phyloP scores from a whole-genome alignment of 331 rosid genomes.

The Pyrus hybrid region DNA sequence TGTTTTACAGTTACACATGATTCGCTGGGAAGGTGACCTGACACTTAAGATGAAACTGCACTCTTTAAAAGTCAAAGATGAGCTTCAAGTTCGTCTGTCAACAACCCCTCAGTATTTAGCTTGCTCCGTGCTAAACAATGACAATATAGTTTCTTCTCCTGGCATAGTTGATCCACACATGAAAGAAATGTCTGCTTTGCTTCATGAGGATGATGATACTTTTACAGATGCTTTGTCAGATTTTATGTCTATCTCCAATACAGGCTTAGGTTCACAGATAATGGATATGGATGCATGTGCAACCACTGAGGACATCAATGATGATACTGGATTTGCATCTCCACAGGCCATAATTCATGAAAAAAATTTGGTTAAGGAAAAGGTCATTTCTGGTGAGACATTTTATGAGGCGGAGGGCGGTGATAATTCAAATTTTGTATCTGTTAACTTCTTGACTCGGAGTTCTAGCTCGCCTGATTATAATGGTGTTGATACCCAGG shows the following conservation, averaged over 20 bases:
- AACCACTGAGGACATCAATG: slow-evolving; percentile 16
- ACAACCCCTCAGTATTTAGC: slow-evolving; percentile 65
- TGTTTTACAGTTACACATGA: slow-evolving; percentile 55
- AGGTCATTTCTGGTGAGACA: slow-evolving; percentile 41
- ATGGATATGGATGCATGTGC: slow-evolving; percentile 32
- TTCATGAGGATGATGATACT: slow-evolving; percentile 64
- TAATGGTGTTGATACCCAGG: slow-evolving; percentile 92
- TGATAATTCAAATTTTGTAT: slow-evolving; percentile 61
- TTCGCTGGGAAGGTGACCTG: slow-evolving; percentile 54
- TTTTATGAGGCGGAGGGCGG: slow-evolving; percentile 73
- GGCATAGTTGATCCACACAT: slow-evolving; percentile 31
- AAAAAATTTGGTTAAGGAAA: slow-evolving; percentile 44
- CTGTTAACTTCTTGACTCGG: slow-evolving; percentile 61
- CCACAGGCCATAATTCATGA: slow-evolving; percentile 47
- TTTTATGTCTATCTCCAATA: slow-evolving; percentile 56
- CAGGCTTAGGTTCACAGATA: slow-evolving; percentile 34
- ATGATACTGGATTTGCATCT: slow-evolving; percentile 40
- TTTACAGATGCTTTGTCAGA: slow-evolving; percentile 88
- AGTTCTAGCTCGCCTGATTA: slow-evolving; percentile 71
- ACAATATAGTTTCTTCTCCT: slow-evolving; percentile 28
- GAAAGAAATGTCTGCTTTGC: slow-evolving; percentile 35
- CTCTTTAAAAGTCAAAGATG: slow-evolving; percentile 80
- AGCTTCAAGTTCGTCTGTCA: slow-evolving; percentile 71
- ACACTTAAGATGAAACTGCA: slow-evolving; percentile 74
- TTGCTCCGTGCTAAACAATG: slow-evolving; percentile 67